Evolutionary conservation across 2,329 filamentous ascomycete genomes (phyloP).

Genomic region (Aspergillus thermomutatus): DNA sequence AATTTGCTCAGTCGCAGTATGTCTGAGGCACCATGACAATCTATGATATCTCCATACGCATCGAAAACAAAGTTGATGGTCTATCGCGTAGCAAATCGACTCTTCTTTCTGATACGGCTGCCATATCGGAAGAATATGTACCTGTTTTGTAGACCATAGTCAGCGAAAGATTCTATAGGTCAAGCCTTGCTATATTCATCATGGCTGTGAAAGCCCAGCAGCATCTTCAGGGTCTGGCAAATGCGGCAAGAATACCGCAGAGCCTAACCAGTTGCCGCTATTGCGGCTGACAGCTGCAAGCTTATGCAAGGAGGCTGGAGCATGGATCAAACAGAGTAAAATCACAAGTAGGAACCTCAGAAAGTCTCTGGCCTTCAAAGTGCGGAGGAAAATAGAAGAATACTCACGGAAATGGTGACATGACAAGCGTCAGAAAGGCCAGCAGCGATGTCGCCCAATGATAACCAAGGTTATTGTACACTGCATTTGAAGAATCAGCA

Average conservation of each 20-base stretch:
- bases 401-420: conserved; percentile 47
- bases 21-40: conserved; percentile 1
- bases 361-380: not conserved
- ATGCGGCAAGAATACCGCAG: not conserved
- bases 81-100: conserved; percentile 36
- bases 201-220: not conserved
- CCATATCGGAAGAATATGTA: conserved; percentile 46
- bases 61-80: not conserved
- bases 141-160: conserved; percentile 20
- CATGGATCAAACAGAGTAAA: too few relatives aligned
- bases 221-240: not conserved
- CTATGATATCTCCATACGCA: not conserved
- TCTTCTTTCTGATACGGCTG: conserved; percentile 39
- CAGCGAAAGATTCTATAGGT: not conserved
- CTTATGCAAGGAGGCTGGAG: not conserved
- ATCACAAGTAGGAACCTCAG: not conserved
- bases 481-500: conserved; percentile 28
- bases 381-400: not conserved
- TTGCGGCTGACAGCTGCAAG: not conserved
- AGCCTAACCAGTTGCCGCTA: not conserved
- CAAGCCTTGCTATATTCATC: too few relatives aligned
- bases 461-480: conserved; percentile 46
- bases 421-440: conserved; percentile 42
- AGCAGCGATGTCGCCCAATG: conserved; percentile 47
- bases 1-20: not conserved